A percentile compares a stretch with the other conserved stretches of the same genome.
These are phyloP conservation scores for Penicillium sp. DNA, from an alignment of 2,329 filamentous ascomycete genomes.

Conservation along the genomic window DNA sequence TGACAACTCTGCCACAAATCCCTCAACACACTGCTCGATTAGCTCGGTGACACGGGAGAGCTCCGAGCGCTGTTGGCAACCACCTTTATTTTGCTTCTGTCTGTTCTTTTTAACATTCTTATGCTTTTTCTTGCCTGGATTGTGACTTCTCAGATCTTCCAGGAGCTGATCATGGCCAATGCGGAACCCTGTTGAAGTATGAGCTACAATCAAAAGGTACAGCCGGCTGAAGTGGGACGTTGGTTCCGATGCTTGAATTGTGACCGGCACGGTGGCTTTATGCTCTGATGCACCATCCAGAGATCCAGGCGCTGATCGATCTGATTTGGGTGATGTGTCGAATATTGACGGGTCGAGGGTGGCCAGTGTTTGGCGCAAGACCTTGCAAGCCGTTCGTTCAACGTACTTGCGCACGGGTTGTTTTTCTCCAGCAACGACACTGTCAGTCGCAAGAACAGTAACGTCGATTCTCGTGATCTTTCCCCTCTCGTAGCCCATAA, in stretches of 20 bases:
- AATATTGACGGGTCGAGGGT: slow-evolving; percentile 15
- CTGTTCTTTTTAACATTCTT: slow-evolving; percentile 5
- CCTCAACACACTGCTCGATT: slow-evolving; percentile 41
- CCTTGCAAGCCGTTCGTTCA: slow-evolving; percentile 16
- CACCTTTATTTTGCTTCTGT: slow-evolving; percentile 1
- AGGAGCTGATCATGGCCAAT: slow-evolving; percentile 51
- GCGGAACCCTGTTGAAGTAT: slow-evolving; percentile 43
- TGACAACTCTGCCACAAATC: slow-evolving; percentile 44
- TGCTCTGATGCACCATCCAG: not conserved
- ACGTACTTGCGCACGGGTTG: slow-evolving; percentile 23
- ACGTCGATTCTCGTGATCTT: slow-evolving; percentile 34
- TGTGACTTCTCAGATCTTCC: slow-evolving; percentile 19
- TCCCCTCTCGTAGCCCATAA: slow-evolving; percentile 27
- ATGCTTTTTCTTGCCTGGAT: slow-evolving; percentile 4
- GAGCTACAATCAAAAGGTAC: slow-evolving; percentile 53
- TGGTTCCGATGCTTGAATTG: slow-evolving; percentile 36
- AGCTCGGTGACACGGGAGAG: slow-evolving; percentile 4
- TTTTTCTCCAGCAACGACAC: slow-evolving; percentile 1
- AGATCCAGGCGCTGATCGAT: too few species aligned
- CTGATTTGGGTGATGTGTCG: not conserved
- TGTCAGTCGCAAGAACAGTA: slow-evolving; percentile 37
- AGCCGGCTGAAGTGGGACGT: slow-evolving; percentile 43
- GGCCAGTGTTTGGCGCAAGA: slow-evolving; percentile 16
- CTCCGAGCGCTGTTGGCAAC: not conserved
- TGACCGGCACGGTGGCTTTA: slow-evolving; percentile 16